Evolutionary conservation across 805 yeast genomes (phyloP), one percentile per base, ranked within the genome.

Genomic region (Cyberlindnera saturnus): DNA sequence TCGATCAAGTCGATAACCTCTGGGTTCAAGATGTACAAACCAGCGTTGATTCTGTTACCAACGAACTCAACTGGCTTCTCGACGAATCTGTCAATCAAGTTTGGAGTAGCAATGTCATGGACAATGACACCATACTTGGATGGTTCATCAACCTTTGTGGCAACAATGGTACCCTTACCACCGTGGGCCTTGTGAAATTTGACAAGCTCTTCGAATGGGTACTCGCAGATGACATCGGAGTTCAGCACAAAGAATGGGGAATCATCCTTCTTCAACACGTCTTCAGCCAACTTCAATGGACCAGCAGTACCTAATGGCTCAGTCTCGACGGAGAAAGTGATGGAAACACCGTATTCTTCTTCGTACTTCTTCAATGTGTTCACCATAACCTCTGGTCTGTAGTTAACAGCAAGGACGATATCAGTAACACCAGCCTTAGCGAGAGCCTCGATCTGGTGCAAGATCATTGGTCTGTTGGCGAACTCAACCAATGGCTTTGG

Each of bases 271-370:
- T 79, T 86, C 67, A 93, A 78, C 47, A 93, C 82, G 53, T 84
- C 77, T 75, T 90, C 97, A 56, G 99, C 99, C 61, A 93, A 84
- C 71, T 89, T 91, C 66, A 93, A 79, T 54, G 99, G 99, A 67
- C 99, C 99, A 56, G 98, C 99, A 55, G 99, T 93, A 56, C 98
- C 99, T 65, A 93, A 80, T 48, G 99, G 99, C 76, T 93, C 99
- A 65, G 91, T 93, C 76, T 93, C 99, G 55, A 93, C 97, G 48
- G 96, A 88, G 73, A 95, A 93, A 44, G 97, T 89, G 71, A 93
- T 93, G 59, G 75, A 73, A 53, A 93, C 96, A 67, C 96, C 97
- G 70, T 87, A 93, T 69, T 82, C 88, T 64, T 82, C 74, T 74
- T 93, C 98, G 79, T 91, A 93, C 71, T 90, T 81, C 72, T 93